A percentile compares a stretch with the other conserved stretches of the same genome.
Evolutionary conservation across 148 eudicot genomes (phyloP).

Genomic region (Beta vulgaris): DNA sequence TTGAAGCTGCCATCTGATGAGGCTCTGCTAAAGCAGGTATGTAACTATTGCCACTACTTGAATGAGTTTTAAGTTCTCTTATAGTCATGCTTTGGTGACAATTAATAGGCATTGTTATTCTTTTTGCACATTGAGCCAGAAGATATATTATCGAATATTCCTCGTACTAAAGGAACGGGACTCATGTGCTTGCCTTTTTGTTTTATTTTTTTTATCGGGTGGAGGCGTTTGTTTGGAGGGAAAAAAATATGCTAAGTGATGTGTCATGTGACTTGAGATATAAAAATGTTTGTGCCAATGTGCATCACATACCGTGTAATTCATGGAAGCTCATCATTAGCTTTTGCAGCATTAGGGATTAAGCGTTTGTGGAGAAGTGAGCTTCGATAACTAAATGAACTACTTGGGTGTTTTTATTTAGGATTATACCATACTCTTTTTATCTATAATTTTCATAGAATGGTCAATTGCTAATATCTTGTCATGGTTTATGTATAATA

Average conservation of each 20-base stretch:
- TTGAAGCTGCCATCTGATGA: slow-evolving; percentile 82
- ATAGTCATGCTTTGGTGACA: not conserved
- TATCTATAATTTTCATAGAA: not conserved
- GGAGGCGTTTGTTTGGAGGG: no score
- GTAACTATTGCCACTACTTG: no score
- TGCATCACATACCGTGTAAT: not conserved
- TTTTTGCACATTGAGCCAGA: not conserved
- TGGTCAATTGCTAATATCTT: not conserved
- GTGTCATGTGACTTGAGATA: not conserved
- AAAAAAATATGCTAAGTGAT: not conserved
- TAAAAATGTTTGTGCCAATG: not conserved
- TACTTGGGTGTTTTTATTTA: not conserved
- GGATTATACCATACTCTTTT: not conserved
- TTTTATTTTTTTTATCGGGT: no score
- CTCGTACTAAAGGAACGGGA: no score
- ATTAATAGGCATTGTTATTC: not conserved
- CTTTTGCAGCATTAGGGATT: no score
- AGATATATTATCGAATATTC: no score
- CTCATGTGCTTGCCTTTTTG: no score
- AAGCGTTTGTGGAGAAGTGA: no score
- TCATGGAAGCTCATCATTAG: no score
- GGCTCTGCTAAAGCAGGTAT: slow-evolving; percentile 55
- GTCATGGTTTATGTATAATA: not conserved
- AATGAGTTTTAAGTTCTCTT: not conserved
- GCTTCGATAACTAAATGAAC: no score